Conservation (phyloP, 2,329 filamentous ascomycete genomes). For the Neophaeococcomyces mojaviensis region DNA sequence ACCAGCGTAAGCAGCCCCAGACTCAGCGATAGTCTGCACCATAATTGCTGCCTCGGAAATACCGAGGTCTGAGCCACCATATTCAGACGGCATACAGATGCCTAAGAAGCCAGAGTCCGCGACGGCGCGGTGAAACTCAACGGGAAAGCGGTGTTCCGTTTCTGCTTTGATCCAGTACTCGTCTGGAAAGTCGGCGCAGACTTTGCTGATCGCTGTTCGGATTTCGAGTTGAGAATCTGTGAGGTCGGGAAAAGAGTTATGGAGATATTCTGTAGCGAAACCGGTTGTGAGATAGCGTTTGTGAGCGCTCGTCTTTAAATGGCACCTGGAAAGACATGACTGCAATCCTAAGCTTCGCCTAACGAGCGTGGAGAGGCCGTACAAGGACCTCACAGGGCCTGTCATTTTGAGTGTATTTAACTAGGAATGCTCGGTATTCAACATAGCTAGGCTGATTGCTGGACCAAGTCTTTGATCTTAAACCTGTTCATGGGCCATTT, state of each 20-base stretch:
- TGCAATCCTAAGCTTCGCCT: too few relatives aligned
- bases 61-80: conserved; percentile 37
- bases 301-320: too few relatives aligned
- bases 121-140: conserved; percentile 34
- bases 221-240: conserved; percentile 36
- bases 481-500: too few relatives aligned
- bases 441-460: too few relatives aligned
- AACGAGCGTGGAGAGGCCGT: too few relatives aligned
- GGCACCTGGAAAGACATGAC: too few relatives aligned
- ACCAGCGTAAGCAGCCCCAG: conserved; percentile 37
- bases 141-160: conserved; percentile 31
- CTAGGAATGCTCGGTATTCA: too few relatives aligned
- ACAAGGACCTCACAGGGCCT: too few relatives aligned
- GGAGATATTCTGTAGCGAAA: too few relatives aligned
- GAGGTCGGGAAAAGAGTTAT: conserved; percentile 26
- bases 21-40: conserved; percentile 43
- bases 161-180: conserved; percentile 38
- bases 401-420: too few relatives aligned
- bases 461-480: too few relatives aligned
- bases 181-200: conserved; percentile 36
- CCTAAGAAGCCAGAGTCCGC: conserved; percentile 39
- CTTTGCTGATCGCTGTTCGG: conserved; percentile 37
- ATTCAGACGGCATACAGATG: conserved; percentile 37
- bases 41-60: conserved; percentile 39
- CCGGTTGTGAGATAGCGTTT: too few relatives aligned